Evolutionary conservation across 2,329 filamentous ascomycete genomes (phyloP).

Genomic region (Hypoxylon sp.): DNA sequence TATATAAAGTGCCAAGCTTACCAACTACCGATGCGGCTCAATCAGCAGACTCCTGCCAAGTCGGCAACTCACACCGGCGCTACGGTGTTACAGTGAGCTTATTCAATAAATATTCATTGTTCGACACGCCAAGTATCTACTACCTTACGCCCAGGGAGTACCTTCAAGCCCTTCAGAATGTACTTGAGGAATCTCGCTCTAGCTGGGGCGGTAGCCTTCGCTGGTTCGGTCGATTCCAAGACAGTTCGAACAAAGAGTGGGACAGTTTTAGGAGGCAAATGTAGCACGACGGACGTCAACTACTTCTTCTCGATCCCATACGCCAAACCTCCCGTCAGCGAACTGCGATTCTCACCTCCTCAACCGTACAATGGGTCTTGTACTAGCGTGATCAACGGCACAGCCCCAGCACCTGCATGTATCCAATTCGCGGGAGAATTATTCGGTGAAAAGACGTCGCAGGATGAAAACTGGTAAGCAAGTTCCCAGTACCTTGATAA

Average conservation of each 20-base stretch:
- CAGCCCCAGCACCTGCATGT: slow-evolving; percentile 35
- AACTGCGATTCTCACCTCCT: slow-evolving; percentile 44
- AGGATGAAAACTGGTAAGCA: slow-evolving; percentile 45
- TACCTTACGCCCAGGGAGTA: background rate
- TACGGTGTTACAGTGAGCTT: background rate
- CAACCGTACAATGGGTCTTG: slow-evolving; percentile 25
- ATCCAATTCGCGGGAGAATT: slow-evolving; percentile 36
- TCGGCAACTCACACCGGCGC: background rate
- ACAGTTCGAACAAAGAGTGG: slow-evolving; percentile 35
- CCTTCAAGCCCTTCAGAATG: slow-evolving; percentile 14
- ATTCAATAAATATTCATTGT: background rate
- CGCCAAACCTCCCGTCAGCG: slow-evolving; percentile 43
- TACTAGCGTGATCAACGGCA: slow-evolving; percentile 38
- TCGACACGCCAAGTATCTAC: background rate
- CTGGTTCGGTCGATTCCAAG: slow-evolving; percentile 23
- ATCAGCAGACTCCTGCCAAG: slow-evolving; percentile 12
- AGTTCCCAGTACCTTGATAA: too few relatives aligned
- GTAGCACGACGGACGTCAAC: slow-evolving; percentile 35
- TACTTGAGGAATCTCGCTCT: slow-evolving; percentile 6
- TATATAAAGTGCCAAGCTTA: slow-evolving; percentile 32
- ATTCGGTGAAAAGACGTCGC: slow-evolving; percentile 33
- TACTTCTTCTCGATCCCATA: slow-evolving; percentile 47
- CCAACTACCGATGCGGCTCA: slow-evolving; percentile 25
- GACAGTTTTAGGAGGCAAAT: slow-evolving; percentile 39
- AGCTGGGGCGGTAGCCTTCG: slow-evolving; percentile 26